phyloP scores from a whole-genome alignment of 1,139 yeast species.

The Ogataea hybrid region DNA sequence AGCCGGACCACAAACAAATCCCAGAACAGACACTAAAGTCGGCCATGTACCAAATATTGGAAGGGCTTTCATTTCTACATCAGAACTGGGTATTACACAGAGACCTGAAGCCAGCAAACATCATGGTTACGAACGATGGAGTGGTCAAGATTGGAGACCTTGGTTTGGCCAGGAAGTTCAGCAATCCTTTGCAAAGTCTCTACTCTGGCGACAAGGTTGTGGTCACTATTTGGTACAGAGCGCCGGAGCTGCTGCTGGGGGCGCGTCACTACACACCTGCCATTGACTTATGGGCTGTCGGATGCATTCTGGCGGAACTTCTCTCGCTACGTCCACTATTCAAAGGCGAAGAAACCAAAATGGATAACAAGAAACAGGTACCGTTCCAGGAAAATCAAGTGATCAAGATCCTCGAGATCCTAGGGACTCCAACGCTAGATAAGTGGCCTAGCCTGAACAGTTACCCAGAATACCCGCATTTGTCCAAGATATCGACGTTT shows the following conservation, averaged over 20 bases:
- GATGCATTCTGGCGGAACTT: constrained; percentile 92
- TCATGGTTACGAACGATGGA: constrained; percentile 90
- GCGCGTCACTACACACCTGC: constrained; percentile 95
- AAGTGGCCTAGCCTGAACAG: constrained; percentile 76
- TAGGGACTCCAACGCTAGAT: constrained; percentile 79
- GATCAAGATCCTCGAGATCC: constrained; percentile 81
- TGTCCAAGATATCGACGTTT: constrained; percentile 61
- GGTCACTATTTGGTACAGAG: constrained; percentile 97
- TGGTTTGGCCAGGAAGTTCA: constrained; percentile 89
- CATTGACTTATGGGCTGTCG: constrained; percentile 95
- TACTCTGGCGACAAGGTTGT: constrained; percentile 97
- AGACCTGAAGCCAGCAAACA: constrained; percentile 95
- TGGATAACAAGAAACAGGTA: constrained; percentile 87
- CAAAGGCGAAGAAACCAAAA: constrained; percentile 96
- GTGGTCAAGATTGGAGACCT: constrained; percentile 93
- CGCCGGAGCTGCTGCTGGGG: constrained; percentile 89
- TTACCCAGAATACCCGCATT: constrained; percentile 80
- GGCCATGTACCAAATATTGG: constrained; percentile 85
- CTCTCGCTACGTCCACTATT: constrained; percentile 87
- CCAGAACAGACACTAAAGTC: constrained; percentile 79
- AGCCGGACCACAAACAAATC: constrained; percentile 77
- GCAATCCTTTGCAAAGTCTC: constrained; percentile 83
- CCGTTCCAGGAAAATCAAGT: constrained; percentile 94
- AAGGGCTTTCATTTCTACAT: constrained; percentile 89
- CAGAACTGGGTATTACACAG: constrained; percentile 96